Percentiles rank a stretch among this genome's conserved stretches.
Conservation (phyloP, 78 protist genomes). For the Speleostelium caveatum region DNA sequence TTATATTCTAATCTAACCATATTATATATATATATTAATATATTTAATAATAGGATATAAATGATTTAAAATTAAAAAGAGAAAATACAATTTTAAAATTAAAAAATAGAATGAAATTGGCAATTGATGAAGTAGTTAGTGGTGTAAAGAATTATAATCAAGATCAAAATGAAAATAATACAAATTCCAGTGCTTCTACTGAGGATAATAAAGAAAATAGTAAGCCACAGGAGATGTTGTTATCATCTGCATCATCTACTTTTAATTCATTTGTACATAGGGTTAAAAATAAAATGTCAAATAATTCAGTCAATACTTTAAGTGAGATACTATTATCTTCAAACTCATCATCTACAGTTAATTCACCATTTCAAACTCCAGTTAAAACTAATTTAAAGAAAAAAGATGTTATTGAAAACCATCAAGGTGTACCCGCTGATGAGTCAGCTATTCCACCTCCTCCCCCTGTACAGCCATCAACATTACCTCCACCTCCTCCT, state of each 20-base stretch:
- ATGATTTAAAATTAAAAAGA: slow-evolving; percentile 37
- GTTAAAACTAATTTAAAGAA: not conserved
- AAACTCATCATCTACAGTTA: not conserved
- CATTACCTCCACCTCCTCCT: slow-evolving; percentile 59
- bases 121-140: too few species aligned
- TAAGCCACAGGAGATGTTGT: too few species aligned
- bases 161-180: slow-evolving; percentile 2
- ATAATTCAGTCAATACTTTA: not conserved
- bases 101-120: slow-evolving; percentile 45
- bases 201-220: slow-evolving; percentile 1
- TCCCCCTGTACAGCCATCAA: slow-evolving; percentile 5
- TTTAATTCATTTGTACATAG: not conserved
- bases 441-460: slow-evolving; percentile 13
- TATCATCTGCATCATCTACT: too few species aligned
- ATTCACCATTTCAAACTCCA: not conserved
- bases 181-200: not conserved
- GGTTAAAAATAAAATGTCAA: slow-evolving; percentile 13
- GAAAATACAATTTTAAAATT: slow-evolving; percentile 52
- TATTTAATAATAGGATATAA: too few species aligned
- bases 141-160: slow-evolving; percentile 14
- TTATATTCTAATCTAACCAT: too few species aligned
- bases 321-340: not conserved
- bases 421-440: not conserved
- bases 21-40: too few species aligned
- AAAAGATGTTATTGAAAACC: not conserved